Conservation (phyloP, 192 early-diverging fungal genomes). For the Gigaspora rosea region DNA sequence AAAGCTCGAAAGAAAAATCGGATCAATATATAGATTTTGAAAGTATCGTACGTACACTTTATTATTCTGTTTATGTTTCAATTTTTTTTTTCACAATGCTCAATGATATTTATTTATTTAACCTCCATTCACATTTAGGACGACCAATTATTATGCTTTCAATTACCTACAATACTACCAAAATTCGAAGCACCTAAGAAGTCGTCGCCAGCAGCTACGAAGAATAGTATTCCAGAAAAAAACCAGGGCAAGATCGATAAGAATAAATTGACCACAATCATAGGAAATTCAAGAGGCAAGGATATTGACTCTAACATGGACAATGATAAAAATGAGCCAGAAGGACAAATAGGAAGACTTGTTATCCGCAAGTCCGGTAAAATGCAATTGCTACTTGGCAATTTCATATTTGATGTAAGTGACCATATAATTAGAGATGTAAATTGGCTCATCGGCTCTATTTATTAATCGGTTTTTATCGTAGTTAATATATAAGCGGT, state of each 20-base stretch:
- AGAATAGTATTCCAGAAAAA: background rate
- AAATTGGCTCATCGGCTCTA: too few relatives aligned
- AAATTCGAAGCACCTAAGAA: slow-evolving; percentile 14
- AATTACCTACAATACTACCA: slow-evolving; percentile 4
- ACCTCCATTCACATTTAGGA: background rate
- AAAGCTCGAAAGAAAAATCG: background rate
- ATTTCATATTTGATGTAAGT: slow-evolving; percentile 21
- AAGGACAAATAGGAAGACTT: slow-evolving; percentile 6
- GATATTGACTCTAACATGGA: background rate
- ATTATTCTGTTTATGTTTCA: background rate
- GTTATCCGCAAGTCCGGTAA: slow-evolving; percentile 8
- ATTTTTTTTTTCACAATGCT: background rate
- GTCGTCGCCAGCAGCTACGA: background rate
- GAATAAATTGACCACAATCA: background rate
- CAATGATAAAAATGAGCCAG: background rate
- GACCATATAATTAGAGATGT: background rate
- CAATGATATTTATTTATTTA: background rate
- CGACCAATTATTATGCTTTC: slow-evolving; percentile 12
- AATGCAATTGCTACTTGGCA: slow-evolving; percentile 8
- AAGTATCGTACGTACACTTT: background rate
- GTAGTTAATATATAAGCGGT: background rate
- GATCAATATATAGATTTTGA: background rate
- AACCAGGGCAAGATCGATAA: background rate
- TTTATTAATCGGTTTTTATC: too few relatives aligned
- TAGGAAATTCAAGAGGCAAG: background rate